These are phyloP conservation scores for Dothideomycetes sp. DNA, from an alignment of 2,329 filamentous ascomycete genomes.

Conservation along the genomic window DNA sequence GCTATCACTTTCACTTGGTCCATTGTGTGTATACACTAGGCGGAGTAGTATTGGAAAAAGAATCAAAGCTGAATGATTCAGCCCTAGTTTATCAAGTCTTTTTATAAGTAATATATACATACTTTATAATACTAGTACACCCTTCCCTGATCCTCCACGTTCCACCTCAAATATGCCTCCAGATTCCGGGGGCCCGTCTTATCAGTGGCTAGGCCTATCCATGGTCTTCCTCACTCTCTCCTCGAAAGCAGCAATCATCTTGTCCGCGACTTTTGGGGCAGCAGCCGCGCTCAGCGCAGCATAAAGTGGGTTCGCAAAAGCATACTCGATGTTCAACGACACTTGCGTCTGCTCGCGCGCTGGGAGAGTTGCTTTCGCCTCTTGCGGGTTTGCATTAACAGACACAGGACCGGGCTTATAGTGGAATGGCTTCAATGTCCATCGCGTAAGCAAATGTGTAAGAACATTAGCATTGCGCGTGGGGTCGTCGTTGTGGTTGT, in stretches of 20 bases:
- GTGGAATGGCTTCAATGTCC: slow-evolving; percentile 48
- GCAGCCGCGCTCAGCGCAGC: slow-evolving; percentile 69
- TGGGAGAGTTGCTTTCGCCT: slow-evolving; percentile 30
- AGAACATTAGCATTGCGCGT: slow-evolving; percentile 38
- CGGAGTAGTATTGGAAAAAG: no score
- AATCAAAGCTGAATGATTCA: no score
- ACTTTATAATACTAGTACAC: no score
- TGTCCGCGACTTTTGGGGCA: slow-evolving; percentile 69
- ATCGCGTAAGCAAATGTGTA: slow-evolving; percentile 57
- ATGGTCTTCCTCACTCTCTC: slow-evolving; percentile 55
- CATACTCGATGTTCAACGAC: slow-evolving; percentile 63
- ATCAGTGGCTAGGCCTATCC: slow-evolving; percentile 12
- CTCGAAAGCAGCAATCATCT: slow-evolving; percentile 94
- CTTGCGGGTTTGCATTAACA: slow-evolving; percentile 18
- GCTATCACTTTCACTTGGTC: no score
- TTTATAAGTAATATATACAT: no score
- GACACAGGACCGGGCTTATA: slow-evolving; percentile 26
- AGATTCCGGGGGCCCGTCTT: no score
- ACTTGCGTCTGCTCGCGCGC: slow-evolving; percentile 55
- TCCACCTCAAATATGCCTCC: no score
- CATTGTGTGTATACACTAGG: no score
- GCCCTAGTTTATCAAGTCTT: no score
- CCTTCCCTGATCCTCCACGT: no score
- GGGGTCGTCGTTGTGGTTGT: slow-evolving; percentile 26
- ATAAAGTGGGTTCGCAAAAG: slow-evolving; percentile 84